Base-by-base conservation (phyloP, 331 rosid species). In the Arachis monticola region DNA sequence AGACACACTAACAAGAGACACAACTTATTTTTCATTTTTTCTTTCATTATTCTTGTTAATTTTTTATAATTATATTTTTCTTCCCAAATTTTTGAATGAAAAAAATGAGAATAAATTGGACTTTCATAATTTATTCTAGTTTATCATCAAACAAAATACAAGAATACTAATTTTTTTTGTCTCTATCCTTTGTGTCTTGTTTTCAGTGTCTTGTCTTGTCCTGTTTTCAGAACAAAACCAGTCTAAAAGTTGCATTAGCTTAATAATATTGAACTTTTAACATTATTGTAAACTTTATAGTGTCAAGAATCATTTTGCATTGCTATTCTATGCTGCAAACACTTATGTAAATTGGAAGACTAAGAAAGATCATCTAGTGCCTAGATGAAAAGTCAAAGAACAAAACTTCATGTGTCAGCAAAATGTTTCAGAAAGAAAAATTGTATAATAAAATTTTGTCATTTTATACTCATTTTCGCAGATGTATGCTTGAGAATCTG, bases 251-350 rank as follows among this genome's bases (percentile, higher is more conserved):
- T 50, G 47, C 27, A 51, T 38, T 45, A 69, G 42, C 53, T 10
- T 52, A 30, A 65, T 65, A 14, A 35, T 44, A 32, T 46, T 11
- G 59, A 46, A 77, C n/a, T 66, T 30, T 31, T 62, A 8, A 38
- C 48, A 51, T 32, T 61, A 40, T 52, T 2, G 62, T 56, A 35
- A 9, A 73, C 53, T 41, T 17, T 71, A 60, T 32, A 17, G 58
- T 35, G 27, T 69, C 73, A 60, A 76, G 62, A 74, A 14, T 52
- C 55, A 77, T 59, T 77, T 77, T 35, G 22, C 46, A 77, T 72
- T 58, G 22, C 61, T 30, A 66, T 51, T 66, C 63, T 59, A 48
- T 6, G 5, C 42, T 11, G 35, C 50, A 55, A 42, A 14, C 11
- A 55, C 73, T 48, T 32, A 32, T 8, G 51, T 14, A 11, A 50